Conservation (phyloP, 2,329 filamentous ascomycete genomes). For the Fusarium camptoceras region DNA sequence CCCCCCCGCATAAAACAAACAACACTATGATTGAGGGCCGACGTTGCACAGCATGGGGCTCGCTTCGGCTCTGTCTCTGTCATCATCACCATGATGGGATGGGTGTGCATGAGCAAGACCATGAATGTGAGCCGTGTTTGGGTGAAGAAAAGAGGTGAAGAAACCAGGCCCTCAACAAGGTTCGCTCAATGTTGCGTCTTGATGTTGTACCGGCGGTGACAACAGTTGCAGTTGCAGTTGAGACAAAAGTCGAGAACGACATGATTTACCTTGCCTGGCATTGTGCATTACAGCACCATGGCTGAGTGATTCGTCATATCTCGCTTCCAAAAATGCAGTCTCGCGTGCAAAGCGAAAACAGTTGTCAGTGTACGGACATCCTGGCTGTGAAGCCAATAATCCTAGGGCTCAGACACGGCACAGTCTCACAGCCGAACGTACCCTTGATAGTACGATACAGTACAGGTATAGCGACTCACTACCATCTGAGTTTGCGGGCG, state of each 20-base stretch:
- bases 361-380: slow-evolving; percentile 21
- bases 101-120: slow-evolving; percentile 18
- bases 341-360: slow-evolving; percentile 26
- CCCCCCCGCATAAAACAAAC: slow-evolving; percentile 37
- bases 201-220: slow-evolving; percentile 16
- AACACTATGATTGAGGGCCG: slow-evolving; percentile 23
- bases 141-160: not conserved
- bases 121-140: slow-evolving; percentile 3
- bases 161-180: slow-evolving; percentile 14
- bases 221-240: slow-evolving; percentile 4
- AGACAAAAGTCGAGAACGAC: slow-evolving; percentile 19
- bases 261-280: slow-evolving; percentile 6
- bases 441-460: slow-evolving; percentile 12
- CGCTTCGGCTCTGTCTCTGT: slow-evolving; percentile 5
- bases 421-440: slow-evolving; percentile 21
- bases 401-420: slow-evolving; percentile 30
- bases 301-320: slow-evolving; percentile 37
- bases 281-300: not conserved
- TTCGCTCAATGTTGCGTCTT: slow-evolving; percentile 3
- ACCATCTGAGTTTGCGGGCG: not conserved
- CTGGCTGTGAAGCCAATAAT: slow-evolving; percentile 22
- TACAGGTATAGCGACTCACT: not conserved
- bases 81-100: slow-evolving; percentile 11
- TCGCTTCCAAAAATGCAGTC: slow-evolving; percentile 26
- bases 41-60: slow-evolving; percentile 39